These are phyloP conservation scores for Medicago truncatula DNA, from an alignment of 306 rosid genomes.

Conservation along the genomic window MtrunA17r5.0-ANR NC_053049.1:1822501-1823000, in stretches of 20 bases:
- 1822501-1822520: neutral
- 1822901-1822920: neutral
- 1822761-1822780: neutral
- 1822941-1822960: slow-evolving; percentile 4
- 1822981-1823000: slow-evolving; percentile 18
- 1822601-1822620: slow-evolving; percentile 28
- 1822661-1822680: slow-evolving; percentile 29
- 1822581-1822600: slow-evolving; percentile 23
- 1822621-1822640: slow-evolving; percentile 17
- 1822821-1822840: neutral
- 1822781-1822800: slow-evolving; percentile 12
- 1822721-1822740: neutral
- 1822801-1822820: slow-evolving; percentile 13
- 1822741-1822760: neutral
- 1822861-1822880: neutral
- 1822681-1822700: slow-evolving; percentile 13
- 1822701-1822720: slow-evolving; percentile 8
- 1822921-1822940: neutral
- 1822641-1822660: slow-evolving; percentile 2
- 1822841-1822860: neutral
- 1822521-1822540: slow-evolving; percentile 35
- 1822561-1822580: slow-evolving; percentile 46
- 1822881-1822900: slow-evolving; percentile 1
- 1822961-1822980: slow-evolving; percentile 39
- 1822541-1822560: slow-evolving; percentile 27